Conservation (phyloP, 2,329 filamentous ascomycete species). For the Penicillium olsonii region DNA sequence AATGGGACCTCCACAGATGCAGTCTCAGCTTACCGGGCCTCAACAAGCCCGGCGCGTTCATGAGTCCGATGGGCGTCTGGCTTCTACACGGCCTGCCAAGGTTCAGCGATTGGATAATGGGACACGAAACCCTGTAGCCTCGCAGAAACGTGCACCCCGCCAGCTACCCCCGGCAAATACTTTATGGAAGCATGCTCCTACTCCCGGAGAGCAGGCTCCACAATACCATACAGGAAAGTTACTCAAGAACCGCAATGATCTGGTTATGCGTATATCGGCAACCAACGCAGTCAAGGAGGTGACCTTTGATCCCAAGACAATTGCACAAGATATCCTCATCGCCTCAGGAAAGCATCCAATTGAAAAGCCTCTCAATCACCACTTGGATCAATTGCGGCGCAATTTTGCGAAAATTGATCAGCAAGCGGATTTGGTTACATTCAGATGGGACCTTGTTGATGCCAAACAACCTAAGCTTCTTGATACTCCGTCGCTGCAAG, state of each 20-base stretch:
- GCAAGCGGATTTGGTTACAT: slow-evolving; percentile 56
- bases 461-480: too few relatives aligned
- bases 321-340: slow-evolving; percentile 65
- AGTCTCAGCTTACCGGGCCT: too few relatives aligned
- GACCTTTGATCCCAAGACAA: slow-evolving; percentile 61
- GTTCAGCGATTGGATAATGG: neutral
- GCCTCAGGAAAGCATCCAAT: slow-evolving; percentile 63
- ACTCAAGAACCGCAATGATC: slow-evolving; percentile 34
- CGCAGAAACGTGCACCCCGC: neutral
- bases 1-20: too few relatives aligned
- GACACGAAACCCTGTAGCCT: neutral
- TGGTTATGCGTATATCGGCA: slow-evolving; percentile 48
- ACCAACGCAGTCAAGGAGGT: slow-evolving; percentile 46
- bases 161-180: neutral
- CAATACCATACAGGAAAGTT: slow-evolving; percentile 7
- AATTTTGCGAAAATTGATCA: slow-evolving; percentile 46
- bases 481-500: too few relatives aligned
- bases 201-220: neutral
- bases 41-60: too few relatives aligned
- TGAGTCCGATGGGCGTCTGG: too few relatives aligned
- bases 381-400: slow-evolving; percentile 53
- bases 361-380: slow-evolving; percentile 60
- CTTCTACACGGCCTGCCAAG: neutral
- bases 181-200: neutral
- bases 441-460: slow-evolving; percentile 64